Evolutionary conservation across 148 eudicot genomes (phyloP).

Genomic region (Salicornia ramosissima): DNA sequence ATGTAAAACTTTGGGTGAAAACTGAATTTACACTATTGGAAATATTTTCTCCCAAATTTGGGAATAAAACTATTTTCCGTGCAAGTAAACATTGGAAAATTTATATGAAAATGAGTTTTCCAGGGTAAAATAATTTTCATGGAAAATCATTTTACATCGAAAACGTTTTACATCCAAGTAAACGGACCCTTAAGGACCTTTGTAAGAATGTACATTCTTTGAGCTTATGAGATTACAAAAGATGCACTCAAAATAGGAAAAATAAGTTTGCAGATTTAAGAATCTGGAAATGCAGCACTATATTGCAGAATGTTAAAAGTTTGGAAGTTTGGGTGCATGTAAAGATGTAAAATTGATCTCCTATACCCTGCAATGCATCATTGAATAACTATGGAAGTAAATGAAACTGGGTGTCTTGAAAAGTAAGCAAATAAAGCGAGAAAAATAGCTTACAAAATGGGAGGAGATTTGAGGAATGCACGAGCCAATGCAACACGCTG

Average conservation of each 20-base stretch:
- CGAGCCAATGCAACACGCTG: constrained; percentile 97
- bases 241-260: background rate
- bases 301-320: background rate
- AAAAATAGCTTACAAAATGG: constrained; percentile 57
- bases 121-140: no score
- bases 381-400: background rate
- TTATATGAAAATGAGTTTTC: no score
- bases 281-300: background rate
- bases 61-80: no score
- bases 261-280: background rate
- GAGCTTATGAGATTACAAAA: background rate
- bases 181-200: no score
- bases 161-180: no score
- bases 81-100: no score
- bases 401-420: background rate
- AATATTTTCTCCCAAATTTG: no score
- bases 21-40: no score
- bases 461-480: constrained; percentile 88
- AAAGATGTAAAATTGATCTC: background rate
- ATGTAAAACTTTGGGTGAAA: no score
- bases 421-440: background rate
- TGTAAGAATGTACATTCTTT: no score
- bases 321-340: background rate
- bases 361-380: background rate
- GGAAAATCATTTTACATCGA: no score